Percentiles rank a stretch among this genome's conserved stretches.
Conservation (phyloP, 2,329 filamentous ascomycete species). For the Huntiella savannae region DNA sequence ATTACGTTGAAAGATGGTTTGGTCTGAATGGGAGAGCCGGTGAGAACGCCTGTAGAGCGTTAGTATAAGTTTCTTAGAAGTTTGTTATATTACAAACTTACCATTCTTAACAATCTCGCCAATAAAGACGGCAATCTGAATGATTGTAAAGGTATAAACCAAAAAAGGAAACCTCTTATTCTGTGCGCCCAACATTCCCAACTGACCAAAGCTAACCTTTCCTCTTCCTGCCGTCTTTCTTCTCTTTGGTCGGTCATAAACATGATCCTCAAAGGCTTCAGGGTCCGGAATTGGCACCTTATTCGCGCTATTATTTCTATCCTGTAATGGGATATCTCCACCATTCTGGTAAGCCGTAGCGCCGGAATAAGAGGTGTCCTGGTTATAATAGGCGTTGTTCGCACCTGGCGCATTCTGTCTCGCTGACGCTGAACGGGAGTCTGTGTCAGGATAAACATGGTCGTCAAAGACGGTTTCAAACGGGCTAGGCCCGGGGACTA, state of each 20-base stretch:
- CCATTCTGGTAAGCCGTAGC: slow-evolving; percentile 20
- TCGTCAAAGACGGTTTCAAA: slow-evolving; percentile 52
- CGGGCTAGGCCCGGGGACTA: slow-evolving; percentile 25
- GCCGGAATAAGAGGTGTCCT: slow-evolving; percentile 40
- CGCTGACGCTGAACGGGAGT: slow-evolving; percentile 2
- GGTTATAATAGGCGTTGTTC: slow-evolving; percentile 15
- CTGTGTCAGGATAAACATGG: slow-evolving; percentile 39
- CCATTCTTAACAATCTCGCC: slow-evolving; percentile 72
- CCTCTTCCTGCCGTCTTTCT: slow-evolving; percentile 19
- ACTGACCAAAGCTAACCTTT: slow-evolving; percentile 35
- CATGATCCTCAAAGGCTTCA: slow-evolving; percentile 33
- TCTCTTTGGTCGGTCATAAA: slow-evolving; percentile 35
- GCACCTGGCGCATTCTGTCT: slow-evolving; percentile 16
- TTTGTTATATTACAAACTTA: slow-evolving; percentile 22
- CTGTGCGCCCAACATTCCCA: slow-evolving; percentile 38
- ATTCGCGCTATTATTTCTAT: slow-evolving; percentile 18
- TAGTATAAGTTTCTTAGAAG: slow-evolving; percentile 1
- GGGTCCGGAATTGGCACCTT: slow-evolving; percentile 20
- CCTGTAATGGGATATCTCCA: slow-evolving; percentile 39
- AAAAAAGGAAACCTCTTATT: slow-evolving; percentile 53
- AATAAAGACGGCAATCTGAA: slow-evolving; percentile 74
- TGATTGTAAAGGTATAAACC: slow-evolving; percentile 57
- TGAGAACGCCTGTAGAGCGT: slow-evolving; percentile 41
- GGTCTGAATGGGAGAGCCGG: slow-evolving; percentile 58
- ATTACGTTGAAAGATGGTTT: slow-evolving; percentile 85